Base-by-base conservation (phyloP, 352 stramenopile species). In the Phytopythium montanum region DNA sequence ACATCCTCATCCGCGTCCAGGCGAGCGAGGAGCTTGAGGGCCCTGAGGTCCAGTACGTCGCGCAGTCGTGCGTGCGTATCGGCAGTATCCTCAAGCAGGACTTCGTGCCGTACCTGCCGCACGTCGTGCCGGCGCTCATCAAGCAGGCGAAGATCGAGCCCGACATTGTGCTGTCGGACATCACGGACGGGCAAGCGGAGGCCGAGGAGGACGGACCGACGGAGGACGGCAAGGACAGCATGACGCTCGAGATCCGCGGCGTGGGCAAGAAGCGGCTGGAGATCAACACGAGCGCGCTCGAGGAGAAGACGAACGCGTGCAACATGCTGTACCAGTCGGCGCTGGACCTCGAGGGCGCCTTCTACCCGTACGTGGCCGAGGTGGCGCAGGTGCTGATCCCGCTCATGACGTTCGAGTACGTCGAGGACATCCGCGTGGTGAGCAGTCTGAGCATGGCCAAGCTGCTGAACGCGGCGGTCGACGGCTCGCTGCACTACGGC, bases 301-400 rank as follows among this genome's bases (percentile, higher is more conserved):
- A 94, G 57, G 86, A 94, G 54, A 95, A 95, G 80, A 81, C 77
- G 25, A 92, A 92, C 56, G 86, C 84, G 33, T 90, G 85, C 64
- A 92, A 95, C 71, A 95, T 95, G 86, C 69, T 95, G 5, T 95
- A 94, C 70, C 86, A 95, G 69, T 89, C 73, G 44, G 86, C 86
- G 14, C 66, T 94, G 51, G 86, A 95, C 60, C 66, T 95, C 19
- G 65, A 93, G 60, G 86, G 86, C 18, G 79, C 73, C 45, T 94
- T 95, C 67, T 90, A 91, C 58, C 79, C 82, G 33, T 94, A 93
- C 78, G 70, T 95, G n/a, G 71, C 80, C 8, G 71, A 90, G 46
- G 83, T 91, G 7, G 76, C 85, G 12, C 65, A 85, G 56, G 80
- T 92, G 34, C 65, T 95, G 64, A 75, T 94, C 54, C 82, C 86